Percentiles rank a stretch among this genome's conserved stretches.
These are phyloP conservation scores for Endocladia muricata DNA, from an alignment of 31 red algal species.

Conservation along the genomic window DNA sequence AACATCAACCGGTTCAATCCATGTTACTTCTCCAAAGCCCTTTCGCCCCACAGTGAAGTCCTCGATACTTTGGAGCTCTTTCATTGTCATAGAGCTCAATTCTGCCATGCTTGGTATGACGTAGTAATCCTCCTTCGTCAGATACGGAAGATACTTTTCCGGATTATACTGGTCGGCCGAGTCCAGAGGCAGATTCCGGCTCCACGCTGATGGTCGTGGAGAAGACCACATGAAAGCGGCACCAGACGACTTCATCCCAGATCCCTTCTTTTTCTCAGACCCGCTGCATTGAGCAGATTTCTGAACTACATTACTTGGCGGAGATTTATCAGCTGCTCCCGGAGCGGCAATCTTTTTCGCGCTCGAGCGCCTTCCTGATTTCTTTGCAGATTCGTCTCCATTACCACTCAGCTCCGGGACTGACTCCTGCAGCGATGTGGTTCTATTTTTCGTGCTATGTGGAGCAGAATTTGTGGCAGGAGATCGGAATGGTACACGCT, in stretches of 20 bases:
- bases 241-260: constrained; percentile 2
- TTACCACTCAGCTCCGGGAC: too few relatives aligned
- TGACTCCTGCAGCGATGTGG: too few relatives aligned
- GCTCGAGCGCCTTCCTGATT: too few relatives aligned
- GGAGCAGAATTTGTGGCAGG: too few relatives aligned
- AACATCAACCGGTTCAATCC: constrained; percentile 81
- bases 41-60: constrained; percentile 78
- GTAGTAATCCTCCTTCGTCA: constrained; percentile 72
- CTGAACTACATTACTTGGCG: too few relatives aligned
- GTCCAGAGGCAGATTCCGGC: constrained; percentile 38
- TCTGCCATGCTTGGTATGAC: constrained; percentile 56
- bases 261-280: constrained; percentile 13
- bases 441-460: too few relatives aligned
- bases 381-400: too few relatives aligned
- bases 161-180: constrained; percentile 54
- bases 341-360: too few relatives aligned
- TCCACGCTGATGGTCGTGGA: constrained; percentile 47
- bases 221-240: constrained; percentile 48
- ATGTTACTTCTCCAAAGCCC: constrained; percentile 71
- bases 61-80: constrained; percentile 59
- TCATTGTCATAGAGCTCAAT: constrained; percentile 34
- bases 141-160: constrained; percentile 50
- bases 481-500: too few relatives aligned
- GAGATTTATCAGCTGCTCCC: too few relatives aligned
- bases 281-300: too few relatives aligned